Percentiles rank a stretch among this genome's conserved stretches.
These are phyloP conservation scores for Adansonia grandidieri DNA, from an alignment of 441 rosid genomes.

Conservation along the genomic window DNA sequence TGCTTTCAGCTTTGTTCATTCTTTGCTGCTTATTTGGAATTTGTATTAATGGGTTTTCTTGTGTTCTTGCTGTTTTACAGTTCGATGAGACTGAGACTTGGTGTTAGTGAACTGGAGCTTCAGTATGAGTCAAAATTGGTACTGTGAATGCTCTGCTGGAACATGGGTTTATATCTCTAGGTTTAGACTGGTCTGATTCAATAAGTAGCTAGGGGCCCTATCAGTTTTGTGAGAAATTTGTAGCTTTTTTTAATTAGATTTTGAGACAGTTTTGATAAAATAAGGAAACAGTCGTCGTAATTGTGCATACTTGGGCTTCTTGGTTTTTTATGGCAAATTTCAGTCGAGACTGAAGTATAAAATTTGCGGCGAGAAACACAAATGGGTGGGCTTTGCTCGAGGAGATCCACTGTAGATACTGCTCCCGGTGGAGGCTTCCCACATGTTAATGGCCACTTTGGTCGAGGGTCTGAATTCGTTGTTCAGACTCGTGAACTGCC, in stretches of 20 bases:
- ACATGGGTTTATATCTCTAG: conserved; percentile 35
- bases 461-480: conserved; percentile 43
- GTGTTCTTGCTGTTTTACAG: conserved; percentile 37
- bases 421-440: conserved; percentile 88
- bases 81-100: conserved; percentile 33
- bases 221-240: conserved; percentile 26
- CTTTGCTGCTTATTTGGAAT: conserved; percentile 18
- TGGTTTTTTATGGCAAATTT: conserved; percentile 42
- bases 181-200: conserved; percentile 34
- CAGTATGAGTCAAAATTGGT: conserved; percentile 45
- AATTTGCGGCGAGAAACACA: conserved; percentile 29
- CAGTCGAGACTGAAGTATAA: conserved; percentile 30
- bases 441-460: conserved; percentile 60
- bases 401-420: conserved; percentile 88
- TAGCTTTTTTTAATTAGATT: conserved; percentile 3
- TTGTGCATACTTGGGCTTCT: conserved; percentile 31
- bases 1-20: conserved; percentile 23
- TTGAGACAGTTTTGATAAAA: conserved; percentile 15
- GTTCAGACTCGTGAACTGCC: conserved; percentile 56
- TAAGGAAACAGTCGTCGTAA: conserved; percentile 15
- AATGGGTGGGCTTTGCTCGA: conserved; percentile 99
- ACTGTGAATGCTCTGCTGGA: conserved; percentile 37
- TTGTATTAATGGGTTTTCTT: conserved; percentile 24
- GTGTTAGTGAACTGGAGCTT: conserved; percentile 60
- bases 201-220: conserved; percentile 14